These are phyloP conservation scores for Tetracladium setigerum DNA, from an alignment of 495 filamentous ascomycete species.

Conservation along the genomic window DNA sequence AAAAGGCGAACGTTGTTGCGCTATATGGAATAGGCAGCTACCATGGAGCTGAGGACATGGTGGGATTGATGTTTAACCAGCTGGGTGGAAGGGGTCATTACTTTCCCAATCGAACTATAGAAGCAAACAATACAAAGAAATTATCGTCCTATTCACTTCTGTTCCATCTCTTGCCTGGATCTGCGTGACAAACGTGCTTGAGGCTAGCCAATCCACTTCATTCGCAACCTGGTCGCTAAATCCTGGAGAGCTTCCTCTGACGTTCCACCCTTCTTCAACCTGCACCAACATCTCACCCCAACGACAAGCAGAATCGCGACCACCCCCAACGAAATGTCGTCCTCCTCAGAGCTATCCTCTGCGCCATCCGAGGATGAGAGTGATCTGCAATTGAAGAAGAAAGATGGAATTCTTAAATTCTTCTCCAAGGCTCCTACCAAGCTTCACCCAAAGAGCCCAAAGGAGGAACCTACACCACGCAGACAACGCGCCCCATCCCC, in stretches of 20 bases:
- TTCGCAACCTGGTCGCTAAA: conserved; percentile 11
- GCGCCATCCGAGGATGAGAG: conserved; percentile 45
- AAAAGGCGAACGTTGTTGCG: no score
- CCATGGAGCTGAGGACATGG: no score
- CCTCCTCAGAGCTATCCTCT: conserved; percentile 45
- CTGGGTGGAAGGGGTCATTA: no score
- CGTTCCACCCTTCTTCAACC: background rate
- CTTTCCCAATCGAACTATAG: no score
- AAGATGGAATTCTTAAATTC: conserved; percentile 48
- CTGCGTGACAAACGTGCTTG: conserved; percentile 13
- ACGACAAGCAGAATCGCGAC: background rate
- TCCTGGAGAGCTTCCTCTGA: conserved; percentile 13
- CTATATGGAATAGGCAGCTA: no score
- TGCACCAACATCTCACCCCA: conserved; percentile 9
- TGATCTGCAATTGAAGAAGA: conserved; percentile 39
- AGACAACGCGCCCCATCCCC: conserved; percentile 72
- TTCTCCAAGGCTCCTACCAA: conserved; percentile 39
- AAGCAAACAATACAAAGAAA: no score
- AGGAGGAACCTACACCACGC: conserved; percentile 50
- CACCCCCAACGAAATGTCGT: conserved; percentile 34
- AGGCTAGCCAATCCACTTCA: conserved; percentile 10
- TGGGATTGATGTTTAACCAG: no score
- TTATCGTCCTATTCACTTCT: no score
- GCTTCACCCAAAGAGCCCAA: conserved; percentile 25
- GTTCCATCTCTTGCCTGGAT: background rate